Evolutionary conservation across 441 rosid genomes (phyloP), one percentile per base, ranked within the genome.

Genomic region (Melastoma candidum): DNA sequence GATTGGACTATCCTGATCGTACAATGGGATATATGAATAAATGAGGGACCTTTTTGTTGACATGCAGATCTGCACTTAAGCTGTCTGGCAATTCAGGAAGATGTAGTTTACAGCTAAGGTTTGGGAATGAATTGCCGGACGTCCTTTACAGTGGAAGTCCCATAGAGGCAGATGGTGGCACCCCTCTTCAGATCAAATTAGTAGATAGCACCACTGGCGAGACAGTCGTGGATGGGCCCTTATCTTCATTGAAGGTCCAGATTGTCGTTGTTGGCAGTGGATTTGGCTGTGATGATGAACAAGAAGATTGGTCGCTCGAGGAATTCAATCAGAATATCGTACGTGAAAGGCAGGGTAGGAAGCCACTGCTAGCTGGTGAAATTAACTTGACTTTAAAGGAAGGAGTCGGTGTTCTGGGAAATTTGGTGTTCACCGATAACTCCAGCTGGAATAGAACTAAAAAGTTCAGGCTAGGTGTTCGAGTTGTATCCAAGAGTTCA

Each of bases 391-490:
- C 67, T 0, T 54, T 92, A 47, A 47, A 47, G 58, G 65, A 63
- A 41, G 98, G 98, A 36, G 75, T 74, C 2, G 94, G 79, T 13
- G 27, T 47, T 1, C 12, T 82, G 8, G 60, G 63, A 25, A 74
- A 80, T 2, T 46, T 92, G 1, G 26, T 49, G 4, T 84, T 85
- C 70, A 75, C 98, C 0, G 98, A 92, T 49, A 92, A 92, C 26
- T 80, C 90, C 1, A 83, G 98, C 27, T 92, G 98, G 98, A 74
- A 75, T 2, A 68, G 80, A 10, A 79, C 90, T 53, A 6, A 85
- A 43, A 80, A 64, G 63, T 92, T 92, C 68, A 72, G 87, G 63
- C 44, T 92, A 46, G 98, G 94, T 6, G 96, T 79, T 62, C 80
- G 61, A 41, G 12, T 66, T 4, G 49, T 68, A 48, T 67, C 63